Conservation (phyloP, 306 rosid species). For the Castanopsis chinensis region DNA sequence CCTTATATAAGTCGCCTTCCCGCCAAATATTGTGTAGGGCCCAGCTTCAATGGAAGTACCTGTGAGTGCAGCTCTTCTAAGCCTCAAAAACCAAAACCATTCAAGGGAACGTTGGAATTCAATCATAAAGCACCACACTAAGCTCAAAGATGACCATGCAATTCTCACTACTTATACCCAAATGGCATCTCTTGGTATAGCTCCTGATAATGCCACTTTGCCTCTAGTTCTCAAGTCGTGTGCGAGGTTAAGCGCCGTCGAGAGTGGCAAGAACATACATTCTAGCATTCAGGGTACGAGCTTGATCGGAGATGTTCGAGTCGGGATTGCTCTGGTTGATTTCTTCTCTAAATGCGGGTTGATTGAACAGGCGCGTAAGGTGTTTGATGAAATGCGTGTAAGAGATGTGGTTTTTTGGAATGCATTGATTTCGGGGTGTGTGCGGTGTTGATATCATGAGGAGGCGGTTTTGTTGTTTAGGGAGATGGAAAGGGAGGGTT, state of each 20-base stretch:
- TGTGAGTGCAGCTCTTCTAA: not conserved
- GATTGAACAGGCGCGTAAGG: slow-evolving; percentile 21
- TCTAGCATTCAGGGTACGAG: slow-evolving; percentile 15
- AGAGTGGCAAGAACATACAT: slow-evolving; percentile 38
- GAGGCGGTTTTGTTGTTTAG: slow-evolving; percentile 31
- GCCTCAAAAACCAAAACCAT: slow-evolving; percentile 6
- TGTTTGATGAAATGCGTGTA: slow-evolving; percentile 41
- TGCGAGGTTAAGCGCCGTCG: slow-evolving; percentile 26
- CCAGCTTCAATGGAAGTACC: slow-evolving; percentile 13
- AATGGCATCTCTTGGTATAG: slow-evolving; percentile 39
- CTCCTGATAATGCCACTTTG: slow-evolving; percentile 30
- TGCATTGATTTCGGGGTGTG: slow-evolving; percentile 41
- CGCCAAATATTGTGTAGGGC: no score
- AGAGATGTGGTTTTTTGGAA: slow-evolving; percentile 51
- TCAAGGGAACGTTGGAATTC: slow-evolving; percentile 25
- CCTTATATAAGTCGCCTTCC: no score
- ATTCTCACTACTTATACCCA: slow-evolving; percentile 44
- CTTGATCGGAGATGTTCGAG: slow-evolving; percentile 27
- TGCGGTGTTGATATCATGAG: slow-evolving; percentile 25
- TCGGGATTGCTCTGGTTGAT: slow-evolving; percentile 47
- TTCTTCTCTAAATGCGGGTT: slow-evolving; percentile 42
- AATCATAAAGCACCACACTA: slow-evolving; percentile 36
- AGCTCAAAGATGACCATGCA: slow-evolving; percentile 43
- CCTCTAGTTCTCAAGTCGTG: no score
- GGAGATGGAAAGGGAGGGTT: slow-evolving; percentile 37